Percentiles rank a stretch among this genome's conserved stretches.
phyloP scores from a whole-genome alignment of 2,329 filamentous ascomycete species.

The Cordyceps fumosorosea region DNA sequence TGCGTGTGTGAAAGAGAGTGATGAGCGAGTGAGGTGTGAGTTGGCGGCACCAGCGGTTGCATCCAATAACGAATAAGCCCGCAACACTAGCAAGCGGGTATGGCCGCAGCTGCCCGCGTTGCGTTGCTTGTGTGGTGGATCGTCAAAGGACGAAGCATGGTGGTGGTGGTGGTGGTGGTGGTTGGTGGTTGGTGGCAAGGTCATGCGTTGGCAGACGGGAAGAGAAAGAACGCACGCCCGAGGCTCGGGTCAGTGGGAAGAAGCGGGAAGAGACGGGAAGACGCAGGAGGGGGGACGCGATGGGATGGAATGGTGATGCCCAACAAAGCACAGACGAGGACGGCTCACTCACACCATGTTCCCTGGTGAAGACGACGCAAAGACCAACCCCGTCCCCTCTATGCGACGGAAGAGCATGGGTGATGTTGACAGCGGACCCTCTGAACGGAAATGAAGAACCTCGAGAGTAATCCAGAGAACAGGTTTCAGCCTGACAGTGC shows the following conservation, averaged over 20 bases:
- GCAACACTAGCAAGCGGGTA: constrained; percentile 8
- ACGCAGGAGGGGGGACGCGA: too few species aligned
- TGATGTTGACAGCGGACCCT: background rate
- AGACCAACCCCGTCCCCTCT: background rate
- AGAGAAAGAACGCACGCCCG: background rate
- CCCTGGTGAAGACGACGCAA: background rate
- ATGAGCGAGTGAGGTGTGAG: too few species aligned
- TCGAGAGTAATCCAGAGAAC: background rate
- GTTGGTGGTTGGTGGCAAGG: background rate
- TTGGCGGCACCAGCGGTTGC: constrained; percentile 9
- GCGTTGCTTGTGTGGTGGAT: background rate
- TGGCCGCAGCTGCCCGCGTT: background rate
- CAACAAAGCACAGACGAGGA: background rate
- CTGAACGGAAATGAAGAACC: background rate
- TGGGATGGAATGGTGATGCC: background rate
- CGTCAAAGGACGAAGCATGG: background rate
- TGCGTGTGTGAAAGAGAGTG: background rate
- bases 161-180: background rate
- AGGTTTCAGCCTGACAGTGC: background rate
- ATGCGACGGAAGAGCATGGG: constrained; percentile 2
- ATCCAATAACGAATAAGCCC: constrained; percentile 8
- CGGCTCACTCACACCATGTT: background rate
- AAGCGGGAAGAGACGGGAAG: background rate
- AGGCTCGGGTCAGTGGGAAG: background rate
- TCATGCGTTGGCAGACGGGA: constrained; percentile 5